Base-by-base conservation (phyloP, 1,284 basidiomycete genomes). In the Sphagnurus paluster region DNA sequence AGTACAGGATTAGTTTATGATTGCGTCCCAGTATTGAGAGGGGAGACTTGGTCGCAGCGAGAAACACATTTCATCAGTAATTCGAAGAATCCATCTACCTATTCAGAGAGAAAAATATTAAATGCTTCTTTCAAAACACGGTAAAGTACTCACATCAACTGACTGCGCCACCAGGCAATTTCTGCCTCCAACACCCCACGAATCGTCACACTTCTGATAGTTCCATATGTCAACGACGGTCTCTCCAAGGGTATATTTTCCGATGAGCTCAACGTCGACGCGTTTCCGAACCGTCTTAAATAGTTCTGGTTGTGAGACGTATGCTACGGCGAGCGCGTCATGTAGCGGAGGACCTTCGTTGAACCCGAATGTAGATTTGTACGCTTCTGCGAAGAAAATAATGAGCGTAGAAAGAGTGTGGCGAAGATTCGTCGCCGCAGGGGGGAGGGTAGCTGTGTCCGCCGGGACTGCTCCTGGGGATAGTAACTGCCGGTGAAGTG, bases 281-380 rank as follows among this genome's bases (percentile, higher is more conserved):
- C 84, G 74, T 59, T 81, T 79, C 19, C 90, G 71, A 44, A 64
- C 76, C 29, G 68, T 67, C 14, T 63, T 62, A 64, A 92, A 91
- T 2, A 90, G 56, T 4, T 80, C 72, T 0, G 87, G 87, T 14
- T 67, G 62, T 0, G 80, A 75, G 26, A 91, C 70, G 50, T 87
- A 92, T 9, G 81, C 84, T 42, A 93, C 70, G 0, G 89, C 87
- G 24, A 93, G 72, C 0, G 89, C 81, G 56, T 93, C 91, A 53
- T 93, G 90, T 2, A 93, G 69, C 1, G 90, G 90, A 5, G 91
- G 91, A 0, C 90, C 90, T 30, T 82, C 67, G 14, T 71, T 64
- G 61, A 93, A 93, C 9, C 79, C 80, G 54, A 89, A 93, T 0
- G 79, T 82, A 7, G 79, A 68, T 54, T 77, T 74, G 64, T 90